Evolutionary conservation across 306 rosid species (phyloP), one percentile per base, ranked within the genome.

Genomic region (Sesbania bispinosa): DNA sequence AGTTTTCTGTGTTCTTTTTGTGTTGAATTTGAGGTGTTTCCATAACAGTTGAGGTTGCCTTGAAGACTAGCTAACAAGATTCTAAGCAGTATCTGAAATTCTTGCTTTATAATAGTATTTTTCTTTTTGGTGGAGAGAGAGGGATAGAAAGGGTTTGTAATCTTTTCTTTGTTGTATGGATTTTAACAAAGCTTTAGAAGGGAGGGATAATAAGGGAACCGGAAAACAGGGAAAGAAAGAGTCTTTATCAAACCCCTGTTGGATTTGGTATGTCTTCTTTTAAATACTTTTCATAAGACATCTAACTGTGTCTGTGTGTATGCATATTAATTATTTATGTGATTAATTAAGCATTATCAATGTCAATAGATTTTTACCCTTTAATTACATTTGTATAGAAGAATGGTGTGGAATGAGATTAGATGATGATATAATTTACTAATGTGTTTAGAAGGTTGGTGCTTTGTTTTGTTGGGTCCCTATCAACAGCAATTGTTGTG

Each of bases 171-270:
- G 85, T 69, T 80, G 69, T 80, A 77, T 76, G 96, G 85, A 76
- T 80, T 54, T 51, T 62, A 78, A 53, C 70, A 71, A 70, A 62
- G 74, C 46, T 38, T 51, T 38, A 6, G n/a, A n/a, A n/a, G 62
- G 67, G 82, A 73, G 81, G 79, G 90, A 78, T 82, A 70, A 78
- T 82, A 70, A 80, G 88, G 73, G 35, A 85, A 77, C 78, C 68
- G 55, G 75, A 77, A 86, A 86, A 81, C 68, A 81, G 85, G 77
- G 77, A 65, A 65, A 79, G 69, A 69, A 59, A 67, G 83, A 4
- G 85, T 81, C 78, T 30, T 43, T 77, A 83, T 80, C 85, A 78
- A 29, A 73, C 74, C 63, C 78, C 53, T 67, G 71, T 74, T 83
- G 80, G 82, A 83, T 42, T 81, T 66, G 70, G 51, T 69, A 48